Evolutionary conservation across 2,329 filamentous ascomycete genomes (phyloP), one percentile per base, ranked within the genome.

Genomic region (Phialophora tarda): DNA sequence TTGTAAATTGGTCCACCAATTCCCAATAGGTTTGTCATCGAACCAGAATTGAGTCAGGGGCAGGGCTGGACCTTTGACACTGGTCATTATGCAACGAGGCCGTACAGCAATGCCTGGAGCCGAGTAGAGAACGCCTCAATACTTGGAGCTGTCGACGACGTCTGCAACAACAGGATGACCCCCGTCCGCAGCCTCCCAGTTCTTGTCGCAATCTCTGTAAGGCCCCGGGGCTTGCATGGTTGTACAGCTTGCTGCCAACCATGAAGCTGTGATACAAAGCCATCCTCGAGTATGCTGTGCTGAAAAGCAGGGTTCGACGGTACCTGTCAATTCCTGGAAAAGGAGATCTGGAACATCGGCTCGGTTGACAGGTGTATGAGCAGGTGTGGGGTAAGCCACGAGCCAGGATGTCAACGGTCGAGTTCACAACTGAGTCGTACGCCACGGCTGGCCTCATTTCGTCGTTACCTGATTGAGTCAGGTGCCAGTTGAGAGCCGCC

Each of bases 21-120:
- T 53, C 55, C 28, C 5, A 17, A 59, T 38, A 23, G 5, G 44
- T 44, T 28, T 23, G n/a, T 26, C 44, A 41, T 53, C 30, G 26
- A 54, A 28, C 34, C 23, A 54, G 51, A 4, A 61, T 61, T 61
- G 47, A 54, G 30, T 61, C 59, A 61, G 59, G 59, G 59, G 59
- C 11, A 32, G 14, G 7, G 59, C 23, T 24, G 23, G 48, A 53
- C 26, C 8, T 53, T 28, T 17, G 26, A 26, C 23, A 53, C 3
- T 12, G 48, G 17, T 5, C 14, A 8, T 44, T 14, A 12, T 53
- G n/a, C 48, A 53, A 28, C n/a, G 48, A 53, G 48, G 23, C 23
- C 26, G 26, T 53, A 53, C 48, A 28, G 6, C 10, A 23, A 14
- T 23, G 2, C 3, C 26, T 23, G 10, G 11, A 23, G 14, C 3